Evolutionary conservation across 306 rosid genomes (phyloP), one percentile per base, ranked within the genome.

Genomic region (Castanea mollissima): DNA sequence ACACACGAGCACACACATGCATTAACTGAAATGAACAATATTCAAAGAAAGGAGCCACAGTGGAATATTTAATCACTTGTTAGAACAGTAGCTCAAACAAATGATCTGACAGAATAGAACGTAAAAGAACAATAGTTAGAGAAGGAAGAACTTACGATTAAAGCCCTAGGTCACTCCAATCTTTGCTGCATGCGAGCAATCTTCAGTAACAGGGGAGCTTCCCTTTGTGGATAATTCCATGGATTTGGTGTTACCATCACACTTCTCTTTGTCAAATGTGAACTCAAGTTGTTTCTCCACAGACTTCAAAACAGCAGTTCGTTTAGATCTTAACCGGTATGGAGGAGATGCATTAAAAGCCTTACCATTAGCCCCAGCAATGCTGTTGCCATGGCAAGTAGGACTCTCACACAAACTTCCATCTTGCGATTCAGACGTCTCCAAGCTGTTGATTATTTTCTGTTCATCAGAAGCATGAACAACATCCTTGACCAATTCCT

Each of bases 241-340:
- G 5, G 80, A n/a, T 71, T 79, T 87, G 75, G 81, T 49, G 68
- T 64, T 80, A 82, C 74, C 87, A 31, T 84, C 90, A 71, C 69
- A 73, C 83, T 79, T 87, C 83, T 90, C 98, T 77, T 87, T 67
- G 68, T 90, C 97, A 87, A 87, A 91, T 19, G 92, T 78, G 78
- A 95, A 90, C 56, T 89, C 88, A 64, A 95, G 98, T 88, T 93
- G 98, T 83, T 93, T 95, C 85, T 95, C 98, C 82, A 95, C 96
- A 29, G 98, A 93, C 88, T 90, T 95, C 80, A 81, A 80, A 76
- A 90, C 78, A 2, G 93, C 91, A 75, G 94, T 95, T 78, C 97
- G 82, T 77, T 89, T 91, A 83, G 92, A 82, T 90, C 92, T 93
- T 88, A 95, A 82, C 81, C 89, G 81, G 86, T 95, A 95, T 6